A percentile compares a stretch with the other conserved stretches of the same genome.
Evolutionary conservation across 768 basidiomycete genomes (phyloP).

Genomic region (Jaapia argillacea): DNA sequence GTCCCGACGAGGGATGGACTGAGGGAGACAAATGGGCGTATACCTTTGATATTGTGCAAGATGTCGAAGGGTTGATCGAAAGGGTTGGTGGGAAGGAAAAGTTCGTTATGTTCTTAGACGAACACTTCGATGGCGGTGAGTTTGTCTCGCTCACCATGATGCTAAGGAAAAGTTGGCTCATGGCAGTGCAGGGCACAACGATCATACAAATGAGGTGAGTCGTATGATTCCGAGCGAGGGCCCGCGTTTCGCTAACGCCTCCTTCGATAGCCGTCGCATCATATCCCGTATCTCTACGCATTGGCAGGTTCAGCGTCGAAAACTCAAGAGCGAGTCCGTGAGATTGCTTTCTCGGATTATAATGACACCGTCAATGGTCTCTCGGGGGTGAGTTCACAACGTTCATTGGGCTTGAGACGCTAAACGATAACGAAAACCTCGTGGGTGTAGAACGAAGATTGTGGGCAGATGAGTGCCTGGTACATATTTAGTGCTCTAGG

Average conservation of each 20-base stretch:
- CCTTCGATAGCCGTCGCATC: slow-evolving; percentile 78
- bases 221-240: neutral
- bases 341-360: slow-evolving; percentile 56
- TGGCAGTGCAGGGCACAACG: slow-evolving; percentile 52
- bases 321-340: slow-evolving; percentile 60
- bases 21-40: slow-evolving; percentile 78
- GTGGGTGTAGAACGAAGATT: slow-evolving; percentile 77
- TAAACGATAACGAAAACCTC: no score
- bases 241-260: no score
- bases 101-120: slow-evolving; percentile 62
- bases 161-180: neutral
- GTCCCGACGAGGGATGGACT: slow-evolving; percentile 63
- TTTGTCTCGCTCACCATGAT: no score
- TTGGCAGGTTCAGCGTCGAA: slow-evolving; percentile 63
- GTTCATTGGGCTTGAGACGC: no score
- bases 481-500: slow-evolving; percentile 76
- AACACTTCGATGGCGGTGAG: slow-evolving; percentile 37
- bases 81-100: slow-evolving; percentile 52
- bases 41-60: slow-evolving; percentile 70
- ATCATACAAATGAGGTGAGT: slow-evolving; percentile 70
- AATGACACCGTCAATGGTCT: slow-evolving; percentile 60
- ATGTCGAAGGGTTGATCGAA: slow-evolving; percentile 50
- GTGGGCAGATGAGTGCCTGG: slow-evolving; percentile 89
- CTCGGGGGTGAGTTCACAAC: slow-evolving; percentile 43
- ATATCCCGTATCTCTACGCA: slow-evolving; percentile 77